Conservation (phyloP, 371 early-diverging fungal species). For the Enterospora canceri region DNA sequence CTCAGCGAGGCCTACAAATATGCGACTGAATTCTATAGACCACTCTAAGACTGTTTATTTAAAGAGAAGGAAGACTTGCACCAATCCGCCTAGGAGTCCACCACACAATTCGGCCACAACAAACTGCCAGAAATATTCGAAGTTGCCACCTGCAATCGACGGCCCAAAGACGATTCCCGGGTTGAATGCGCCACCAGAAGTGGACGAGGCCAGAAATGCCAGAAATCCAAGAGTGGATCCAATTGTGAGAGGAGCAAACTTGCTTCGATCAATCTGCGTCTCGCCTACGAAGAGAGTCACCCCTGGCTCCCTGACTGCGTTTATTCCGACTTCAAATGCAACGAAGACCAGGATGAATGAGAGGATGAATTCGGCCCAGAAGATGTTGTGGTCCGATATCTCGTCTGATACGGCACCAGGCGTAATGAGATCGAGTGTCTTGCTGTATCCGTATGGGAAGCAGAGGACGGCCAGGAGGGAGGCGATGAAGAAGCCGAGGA, state of each 20-base stretch:
- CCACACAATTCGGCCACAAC: conserved; percentile 62
- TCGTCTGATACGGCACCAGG: conserved; percentile 17
- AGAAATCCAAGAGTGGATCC: conserved; percentile 62
- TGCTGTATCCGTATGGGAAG: conserved; percentile 57
- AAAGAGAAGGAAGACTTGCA: conserved; percentile 53
- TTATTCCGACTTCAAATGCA: conserved; percentile 64
- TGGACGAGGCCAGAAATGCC: conserved; percentile 60
- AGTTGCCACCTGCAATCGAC: conserved; percentile 59
- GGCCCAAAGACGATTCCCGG: conserved; percentile 61
- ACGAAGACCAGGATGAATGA: conserved; percentile 64
- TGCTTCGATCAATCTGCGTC: conserved; percentile 19
- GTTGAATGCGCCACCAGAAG: conserved; percentile 65
- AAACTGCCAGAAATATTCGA: conserved; percentile 59
- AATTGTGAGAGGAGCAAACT: conserved; percentile 55
- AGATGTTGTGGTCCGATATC: conserved; percentile 44
- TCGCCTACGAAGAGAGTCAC: conserved; percentile 27
- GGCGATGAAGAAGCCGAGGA: conserved; percentile 59
- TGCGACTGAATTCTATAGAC: not conserved
- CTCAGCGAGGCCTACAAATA: not conserved
- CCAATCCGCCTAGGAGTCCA: conserved; percentile 59
- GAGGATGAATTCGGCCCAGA: conserved; percentile 58
- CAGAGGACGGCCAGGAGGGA: conserved; percentile 58
- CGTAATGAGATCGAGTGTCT: conserved; percentile 39
- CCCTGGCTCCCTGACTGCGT: conserved; percentile 59
- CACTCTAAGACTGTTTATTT: conserved; percentile 21